Conservation (phyloP, 108 stramenopile genomes). For the Fragilaria crotonensis region DNA sequence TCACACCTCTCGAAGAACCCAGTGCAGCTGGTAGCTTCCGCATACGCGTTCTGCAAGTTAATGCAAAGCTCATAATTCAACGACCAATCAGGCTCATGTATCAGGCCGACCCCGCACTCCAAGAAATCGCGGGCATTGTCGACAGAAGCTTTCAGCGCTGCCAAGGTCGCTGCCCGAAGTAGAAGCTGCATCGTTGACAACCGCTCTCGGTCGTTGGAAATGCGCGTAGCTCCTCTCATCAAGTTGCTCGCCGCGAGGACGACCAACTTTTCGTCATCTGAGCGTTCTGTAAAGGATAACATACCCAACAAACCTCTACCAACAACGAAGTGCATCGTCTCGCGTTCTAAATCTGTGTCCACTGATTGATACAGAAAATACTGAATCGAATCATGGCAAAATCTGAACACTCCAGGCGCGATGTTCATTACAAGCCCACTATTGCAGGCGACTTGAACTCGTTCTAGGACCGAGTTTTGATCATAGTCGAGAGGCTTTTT, state of each 20-base stretch:
- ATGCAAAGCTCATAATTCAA: not conserved
- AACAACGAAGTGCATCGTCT: not conserved
- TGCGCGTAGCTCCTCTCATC: not conserved
- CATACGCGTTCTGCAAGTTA: not conserved
- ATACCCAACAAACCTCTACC: not conserved
- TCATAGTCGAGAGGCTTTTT: not conserved
- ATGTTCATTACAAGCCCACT: not conserved
- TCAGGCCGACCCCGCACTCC: not conserved
- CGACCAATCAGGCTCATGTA: not conserved
- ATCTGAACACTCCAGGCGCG: not conserved
- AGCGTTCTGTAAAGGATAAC: not conserved
- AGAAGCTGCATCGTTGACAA: not conserved
- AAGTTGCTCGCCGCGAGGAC: not conserved
- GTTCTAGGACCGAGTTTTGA: not conserved
- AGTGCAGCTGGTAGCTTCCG: not conserved
- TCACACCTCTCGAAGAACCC: not conserved
- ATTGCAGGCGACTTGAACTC: not conserved
- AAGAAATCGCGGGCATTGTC: not conserved
- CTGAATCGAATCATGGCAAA: not conserved
- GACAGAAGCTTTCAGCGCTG: not conserved
- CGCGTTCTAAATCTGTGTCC: not conserved
- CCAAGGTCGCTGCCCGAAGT: not conserved
- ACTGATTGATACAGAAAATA: not conserved
- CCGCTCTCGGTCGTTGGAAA: not conserved
- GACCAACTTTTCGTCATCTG: not conserved